Percentiles rank a stretch among this genome's conserved stretches.
Conservation (phyloP, 169 alveolate genomes). For the Plasmodium chabaudi region DNA sequence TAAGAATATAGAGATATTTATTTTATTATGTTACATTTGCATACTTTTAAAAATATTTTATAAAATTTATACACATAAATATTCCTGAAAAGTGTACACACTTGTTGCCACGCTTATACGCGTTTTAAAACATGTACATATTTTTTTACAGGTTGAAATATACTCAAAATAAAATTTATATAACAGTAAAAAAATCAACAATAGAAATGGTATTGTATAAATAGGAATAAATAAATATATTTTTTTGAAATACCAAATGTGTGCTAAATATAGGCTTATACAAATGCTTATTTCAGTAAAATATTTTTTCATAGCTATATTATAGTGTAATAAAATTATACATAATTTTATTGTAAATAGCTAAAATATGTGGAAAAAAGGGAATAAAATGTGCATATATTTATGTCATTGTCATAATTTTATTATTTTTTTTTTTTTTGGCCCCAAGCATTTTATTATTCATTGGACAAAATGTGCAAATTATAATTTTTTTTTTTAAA, state of each 20-base stretch:
- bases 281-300: constrained; percentile 3
- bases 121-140: not conserved
- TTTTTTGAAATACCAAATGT: constrained; percentile 6
- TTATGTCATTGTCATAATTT: constrained; percentile 46
- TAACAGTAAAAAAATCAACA: constrained; percentile 10
- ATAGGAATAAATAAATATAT: not conserved
- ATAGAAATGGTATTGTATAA: not conserved
- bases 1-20: too few species aligned
- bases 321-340: not conserved
- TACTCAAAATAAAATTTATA: constrained; percentile 4
- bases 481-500: not conserved
- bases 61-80: too few species aligned
- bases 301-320: not conserved
- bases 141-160: not conserved
- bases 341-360: constrained; percentile 40
- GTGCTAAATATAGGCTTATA: constrained; percentile 27
- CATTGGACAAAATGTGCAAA: constrained; percentile 63
- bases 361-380: constrained; percentile 8
- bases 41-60: too few species aligned
- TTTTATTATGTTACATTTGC: too few species aligned
- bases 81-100: not conserved
- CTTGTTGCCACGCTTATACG: not conserved
- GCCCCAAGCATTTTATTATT: constrained; percentile 1
- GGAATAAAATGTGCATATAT: constrained; percentile 34
- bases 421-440: constrained; percentile 43